Percentiles rank a stretch among this genome's conserved stretches.
Conservation (phyloP, 352 stramenopile genomes). For the Globisporangium cederbergense region DNA sequence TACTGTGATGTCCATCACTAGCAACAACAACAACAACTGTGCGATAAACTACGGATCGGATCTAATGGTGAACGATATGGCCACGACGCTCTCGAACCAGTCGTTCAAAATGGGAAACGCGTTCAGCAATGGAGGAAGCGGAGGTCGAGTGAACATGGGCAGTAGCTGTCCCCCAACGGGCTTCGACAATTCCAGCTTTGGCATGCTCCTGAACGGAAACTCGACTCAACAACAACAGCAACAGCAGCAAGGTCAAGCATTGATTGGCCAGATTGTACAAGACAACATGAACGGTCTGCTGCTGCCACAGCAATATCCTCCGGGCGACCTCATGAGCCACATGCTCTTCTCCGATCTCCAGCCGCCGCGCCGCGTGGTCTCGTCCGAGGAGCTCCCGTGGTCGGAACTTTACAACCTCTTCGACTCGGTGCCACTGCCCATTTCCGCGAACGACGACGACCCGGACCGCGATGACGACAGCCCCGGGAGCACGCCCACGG, state of each 20-base stretch:
- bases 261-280: constrained; percentile 17
- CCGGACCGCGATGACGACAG: constrained; percentile 57
- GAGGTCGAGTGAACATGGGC: neutral
- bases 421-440: constrained; percentile 42
- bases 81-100: constrained; percentile 7
- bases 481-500: constrained; percentile 21
- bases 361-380: constrained; percentile 55
- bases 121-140: constrained; percentile 14
- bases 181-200: constrained; percentile 39
- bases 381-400: constrained; percentile 73
- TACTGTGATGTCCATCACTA: neutral
- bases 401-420: constrained; percentile 84
- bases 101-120: constrained; percentile 38
- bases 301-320: constrained; percentile 25
- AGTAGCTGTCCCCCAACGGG: constrained; percentile 20
- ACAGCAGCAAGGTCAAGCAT: constrained; percentile 15
- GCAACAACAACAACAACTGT: neutral
- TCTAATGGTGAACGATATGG: constrained; percentile 15
- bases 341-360: constrained; percentile 60
- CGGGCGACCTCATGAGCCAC: constrained; percentile 53
- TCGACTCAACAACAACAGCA: constrained; percentile 23
- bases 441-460: constrained; percentile 44
- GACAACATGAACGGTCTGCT: constrained; percentile 18
- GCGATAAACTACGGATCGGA: constrained; percentile 21
- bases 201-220: constrained; percentile 27